phyloP scores from a whole-genome alignment of 768 basidiomycete species.

The Phaeotremella fagi region DNA sequence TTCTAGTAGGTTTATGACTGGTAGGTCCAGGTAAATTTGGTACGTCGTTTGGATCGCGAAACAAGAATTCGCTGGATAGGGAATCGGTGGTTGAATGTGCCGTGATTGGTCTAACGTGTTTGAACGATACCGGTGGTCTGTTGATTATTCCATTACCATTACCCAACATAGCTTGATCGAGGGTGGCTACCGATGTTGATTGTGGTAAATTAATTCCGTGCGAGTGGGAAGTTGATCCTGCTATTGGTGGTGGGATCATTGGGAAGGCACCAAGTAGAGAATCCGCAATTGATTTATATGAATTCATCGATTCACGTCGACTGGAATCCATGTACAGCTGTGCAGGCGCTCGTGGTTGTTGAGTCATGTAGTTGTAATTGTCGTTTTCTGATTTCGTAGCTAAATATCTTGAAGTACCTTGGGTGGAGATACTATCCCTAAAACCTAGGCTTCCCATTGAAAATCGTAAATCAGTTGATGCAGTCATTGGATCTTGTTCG shows the following conservation, averaged over 20 bases:
- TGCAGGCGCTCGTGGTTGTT: not conserved
- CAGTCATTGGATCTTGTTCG: conserved; percentile 11
- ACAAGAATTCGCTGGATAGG: conserved; percentile 38
- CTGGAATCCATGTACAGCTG: not conserved
- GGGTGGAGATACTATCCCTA: conserved; percentile 25
- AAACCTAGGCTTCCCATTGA: conserved; percentile 46
- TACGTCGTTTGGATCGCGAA: conserved; percentile 32
- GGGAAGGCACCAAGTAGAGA: conserved; percentile 42
- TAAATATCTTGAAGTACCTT: conserved; percentile 34
- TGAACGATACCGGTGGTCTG: conserved; percentile 15
- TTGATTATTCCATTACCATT: conserved; percentile 9
- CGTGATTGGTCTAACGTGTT: conserved; percentile 24
- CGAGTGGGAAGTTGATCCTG: not conserved
- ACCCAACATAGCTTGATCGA: conserved; percentile 24
- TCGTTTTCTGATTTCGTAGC: conserved; percentile 11
- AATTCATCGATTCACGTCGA: conserved; percentile 31
- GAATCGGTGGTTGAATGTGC: conserved; percentile 29
- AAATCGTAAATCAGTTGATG: conserved; percentile 39
- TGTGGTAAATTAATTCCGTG: conserved; percentile 17
- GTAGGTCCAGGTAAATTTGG: conserved; percentile 23
- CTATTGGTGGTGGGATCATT: conserved; percentile 42
- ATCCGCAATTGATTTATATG: conserved; percentile 35
- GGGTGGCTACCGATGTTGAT: conserved; percentile 26
- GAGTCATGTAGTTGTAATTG: not conserved
- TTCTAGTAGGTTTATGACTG: not conserved